Conservation (phyloP, 495 filamentous ascomycete genomes). For the Neurospora sp. region DNA sequence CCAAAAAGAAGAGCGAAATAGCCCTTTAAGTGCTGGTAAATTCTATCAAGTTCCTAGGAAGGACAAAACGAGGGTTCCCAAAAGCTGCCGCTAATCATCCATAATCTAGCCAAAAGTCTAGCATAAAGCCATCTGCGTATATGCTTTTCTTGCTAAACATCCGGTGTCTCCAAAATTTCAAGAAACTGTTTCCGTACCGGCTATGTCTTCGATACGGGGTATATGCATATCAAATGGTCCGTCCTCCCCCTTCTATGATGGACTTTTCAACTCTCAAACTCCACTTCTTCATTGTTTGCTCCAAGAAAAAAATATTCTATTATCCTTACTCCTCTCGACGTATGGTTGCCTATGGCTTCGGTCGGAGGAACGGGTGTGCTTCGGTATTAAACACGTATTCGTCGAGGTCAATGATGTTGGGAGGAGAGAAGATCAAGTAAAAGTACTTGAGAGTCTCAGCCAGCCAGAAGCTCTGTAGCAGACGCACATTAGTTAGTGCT, state of each 20-base stretch:
- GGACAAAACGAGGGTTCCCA: no score
- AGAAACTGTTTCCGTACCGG: no score
- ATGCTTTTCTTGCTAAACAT: no score
- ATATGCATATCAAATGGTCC: no score
- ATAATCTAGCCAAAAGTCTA: no score
- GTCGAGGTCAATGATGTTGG: slow-evolving; percentile 56
- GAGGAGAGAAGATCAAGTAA: slow-evolving; percentile 72
- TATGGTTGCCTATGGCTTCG: not conserved
- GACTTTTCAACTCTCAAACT: not conserved
- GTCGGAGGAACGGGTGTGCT: slow-evolving; percentile 56
- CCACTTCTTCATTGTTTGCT: not conserved
- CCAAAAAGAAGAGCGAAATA: no score
- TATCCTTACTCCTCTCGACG: not conserved
- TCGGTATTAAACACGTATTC: slow-evolving; percentile 78
- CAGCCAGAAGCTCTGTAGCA: slow-evolving; percentile 35
- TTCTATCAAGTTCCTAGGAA: no score
- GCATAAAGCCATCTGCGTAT: no score
- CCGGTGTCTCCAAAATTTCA: no score
- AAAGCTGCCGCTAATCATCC: no score
- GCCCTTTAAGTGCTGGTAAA: no score
- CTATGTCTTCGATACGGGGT: no score
- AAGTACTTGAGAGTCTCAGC: slow-evolving; percentile 46
- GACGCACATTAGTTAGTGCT: not conserved
- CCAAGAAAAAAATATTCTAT: not conserved
- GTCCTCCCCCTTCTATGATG: not conserved